These are phyloP conservation scores for Tephrocybe sp. DNA, from an alignment of 768 basidiomycete genomes.

Conservation along the genomic window DNA sequence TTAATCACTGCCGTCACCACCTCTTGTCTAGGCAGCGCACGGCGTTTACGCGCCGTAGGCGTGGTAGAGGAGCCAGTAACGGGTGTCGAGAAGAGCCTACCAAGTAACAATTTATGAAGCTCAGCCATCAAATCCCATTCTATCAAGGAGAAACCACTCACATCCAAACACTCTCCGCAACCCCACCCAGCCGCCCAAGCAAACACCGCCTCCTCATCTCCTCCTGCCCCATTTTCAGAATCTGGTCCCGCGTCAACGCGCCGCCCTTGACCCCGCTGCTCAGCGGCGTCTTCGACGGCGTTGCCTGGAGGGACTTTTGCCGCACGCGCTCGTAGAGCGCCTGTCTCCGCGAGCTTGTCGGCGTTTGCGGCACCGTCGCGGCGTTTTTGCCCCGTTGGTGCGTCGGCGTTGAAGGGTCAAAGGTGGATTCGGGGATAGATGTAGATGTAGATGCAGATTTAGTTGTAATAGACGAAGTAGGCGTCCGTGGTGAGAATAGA, in stretches of 20 bases:
- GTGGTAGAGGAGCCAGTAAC: conserved; percentile 43
- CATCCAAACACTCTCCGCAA: conserved; percentile 93
- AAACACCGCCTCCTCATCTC: conserved; percentile 75
- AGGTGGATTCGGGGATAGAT: conserved; percentile 15
- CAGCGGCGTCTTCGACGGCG: conserved; percentile 56
- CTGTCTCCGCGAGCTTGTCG: conserved; percentile 70
- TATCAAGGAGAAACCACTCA: conserved; percentile 40
- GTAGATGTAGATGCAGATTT: conserved; percentile 18
- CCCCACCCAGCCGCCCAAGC: conserved; percentile 71
- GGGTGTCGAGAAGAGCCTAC: conserved; percentile 73
- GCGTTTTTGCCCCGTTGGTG: conserved; percentile 57
- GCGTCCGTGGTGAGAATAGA: conserved; percentile 45
- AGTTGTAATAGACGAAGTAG: conserved; percentile 29
- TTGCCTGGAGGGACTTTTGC: conserved; percentile 63
- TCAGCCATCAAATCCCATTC: not conserved
- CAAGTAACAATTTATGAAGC: not conserved
- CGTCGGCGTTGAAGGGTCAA: conserved; percentile 63
- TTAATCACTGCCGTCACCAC: conserved; percentile 70
- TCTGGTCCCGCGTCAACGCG: conserved; percentile 60
- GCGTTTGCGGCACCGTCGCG: conserved; percentile 60
- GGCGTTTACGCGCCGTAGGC: conserved; percentile 64
- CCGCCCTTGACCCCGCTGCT: conserved; percentile 37
- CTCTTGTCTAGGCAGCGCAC: conserved; percentile 64
- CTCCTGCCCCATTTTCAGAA: conserved; percentile 72
- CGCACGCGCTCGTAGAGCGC: conserved; percentile 82